Base-by-base conservation (phyloP, 768 basidiomycete genomes). In the Boletus sensibilis region DNA sequence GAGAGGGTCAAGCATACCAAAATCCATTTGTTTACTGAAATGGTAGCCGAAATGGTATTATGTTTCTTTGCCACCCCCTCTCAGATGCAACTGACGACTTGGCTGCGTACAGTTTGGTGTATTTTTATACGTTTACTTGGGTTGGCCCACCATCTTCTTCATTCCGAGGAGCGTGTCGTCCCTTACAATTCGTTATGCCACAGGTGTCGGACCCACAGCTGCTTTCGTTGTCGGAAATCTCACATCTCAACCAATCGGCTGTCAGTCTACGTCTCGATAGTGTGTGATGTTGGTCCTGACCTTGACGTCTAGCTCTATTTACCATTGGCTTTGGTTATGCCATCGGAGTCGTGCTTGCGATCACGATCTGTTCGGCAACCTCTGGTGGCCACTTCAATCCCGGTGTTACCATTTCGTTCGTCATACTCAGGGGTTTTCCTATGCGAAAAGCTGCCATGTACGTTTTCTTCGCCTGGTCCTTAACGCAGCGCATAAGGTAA, bases 341-440 rank as follows among this genome's bases (percentile, higher is more conserved):
- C 6, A 69, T 79, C 33, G 86, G 86, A 25, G 84, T 87, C 57
- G 60, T 84, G 18, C 76, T 87, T 47, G 86, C 86, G 0, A 65
- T 88, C 47, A 68, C 70, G 9, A 70, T 85, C 29, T 84, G 80
- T 49, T 70, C 71, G 6, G 68, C 79, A 16, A 78, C 84, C 1
- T 86, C 84, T 12, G 83, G 82, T 13, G 81, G 85, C n/a, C 87
- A 88, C 62, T 83, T 88, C 65, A 84, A 78, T 50, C 90, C 89
- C 2, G 78, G 80, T 47, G 76, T 88, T 18, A 83, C 86, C 5
- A 72, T 87, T 44, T 68, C 78, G 8, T 70, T 79, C 42, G 71
- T 76, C 23, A 12, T 87, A 18, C 81, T 82, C 75, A 81, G 74
- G 56, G 78, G 78, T 0, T 84, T 86, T 69, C 82, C 87, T 1